Evolutionary conservation across 768 basidiomycete genomes (phyloP).

Genomic region (Leucosporidium yakuticum): DNA sequence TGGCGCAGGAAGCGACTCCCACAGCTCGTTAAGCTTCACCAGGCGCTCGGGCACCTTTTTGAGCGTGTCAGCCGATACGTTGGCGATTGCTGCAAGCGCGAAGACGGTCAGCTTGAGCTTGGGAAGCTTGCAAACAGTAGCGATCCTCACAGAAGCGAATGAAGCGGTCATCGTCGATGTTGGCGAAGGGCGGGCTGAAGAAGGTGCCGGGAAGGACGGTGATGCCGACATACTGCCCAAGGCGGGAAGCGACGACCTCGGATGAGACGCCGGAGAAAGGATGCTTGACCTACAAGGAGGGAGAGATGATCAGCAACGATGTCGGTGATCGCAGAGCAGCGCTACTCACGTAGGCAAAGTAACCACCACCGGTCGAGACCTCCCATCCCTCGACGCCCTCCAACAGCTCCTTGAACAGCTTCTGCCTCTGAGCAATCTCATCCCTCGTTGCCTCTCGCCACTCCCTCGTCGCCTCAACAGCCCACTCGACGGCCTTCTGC

Average conservation of each 20-base stretch:
- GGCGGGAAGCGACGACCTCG: constrained; percentile 53
- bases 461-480: constrained; percentile 53
- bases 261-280: constrained; percentile 54
- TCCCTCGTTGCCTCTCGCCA: constrained; percentile 54
- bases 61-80: constrained; percentile 11
- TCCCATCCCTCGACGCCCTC: constrained; percentile 53
- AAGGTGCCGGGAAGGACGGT: constrained; percentile 53
- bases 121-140: too few species aligned
- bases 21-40: constrained; percentile 16
- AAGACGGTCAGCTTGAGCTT: neutral
- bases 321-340: neutral
- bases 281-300: constrained; percentile 43
- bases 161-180: constrained; percentile 19
- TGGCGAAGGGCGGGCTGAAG: constrained; percentile 19
- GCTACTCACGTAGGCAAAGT: constrained; percentile 67
- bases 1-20: neutral
- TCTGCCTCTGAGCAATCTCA: constrained; percentile 53
- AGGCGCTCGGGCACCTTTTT: constrained; percentile 11
- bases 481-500: constrained; percentile 58
- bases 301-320: neutral
- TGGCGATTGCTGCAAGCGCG: constrained; percentile 25
- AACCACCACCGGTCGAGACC: constrained; percentile 63
- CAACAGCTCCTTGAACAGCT: constrained; percentile 53
- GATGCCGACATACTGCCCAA: constrained; percentile 61
- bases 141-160: constrained; percentile 32